phyloP scores from a whole-genome alignment of 2,329 filamentous ascomycete species.

The Teratosphaeria pseudoeucalypti region DNA sequence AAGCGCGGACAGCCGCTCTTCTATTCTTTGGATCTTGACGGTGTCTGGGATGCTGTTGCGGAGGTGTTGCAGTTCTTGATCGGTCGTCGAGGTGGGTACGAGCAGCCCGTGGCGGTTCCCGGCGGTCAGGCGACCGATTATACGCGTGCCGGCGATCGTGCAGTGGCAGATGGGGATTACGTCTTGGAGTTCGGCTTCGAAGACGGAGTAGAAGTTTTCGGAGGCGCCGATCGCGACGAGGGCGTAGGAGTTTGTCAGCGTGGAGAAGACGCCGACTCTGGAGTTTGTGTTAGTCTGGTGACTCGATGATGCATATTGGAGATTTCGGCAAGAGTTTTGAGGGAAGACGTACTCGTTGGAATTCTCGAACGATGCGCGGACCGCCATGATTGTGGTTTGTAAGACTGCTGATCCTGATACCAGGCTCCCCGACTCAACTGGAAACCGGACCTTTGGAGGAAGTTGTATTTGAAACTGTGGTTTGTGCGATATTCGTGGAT shows the following conservation, averaged over 20 bases:
- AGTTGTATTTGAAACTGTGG: background rate
- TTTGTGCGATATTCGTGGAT: background rate
- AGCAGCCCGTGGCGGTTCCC: constrained; percentile 95
- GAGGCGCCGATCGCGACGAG: constrained; percentile 88
- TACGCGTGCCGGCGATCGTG: constrained; percentile 91
- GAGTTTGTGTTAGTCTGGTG: constrained; percentile 6
- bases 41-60: constrained; percentile 86
- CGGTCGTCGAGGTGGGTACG: constrained; percentile 88
- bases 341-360: constrained; percentile 65
- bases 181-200: constrained; percentile 95
- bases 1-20: constrained; percentile 88
- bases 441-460: background rate
- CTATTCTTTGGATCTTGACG: constrained; percentile 93
- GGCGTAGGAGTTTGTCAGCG: constrained; percentile 94
- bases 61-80: constrained; percentile 96
- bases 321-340: constrained; percentile 7
- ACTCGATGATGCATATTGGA: constrained; percentile 8
- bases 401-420: background rate
- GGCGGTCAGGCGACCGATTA: constrained; percentile 88
- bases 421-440: background rate
- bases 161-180: constrained; percentile 94
- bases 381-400: constrained; percentile 34
- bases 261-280: constrained; percentile 82
- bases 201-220: constrained; percentile 95
- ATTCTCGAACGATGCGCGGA: constrained; percentile 65